Conservation (phyloP, 148 eudicot species). For the Mesembryanthemum crystallinum region DNA sequence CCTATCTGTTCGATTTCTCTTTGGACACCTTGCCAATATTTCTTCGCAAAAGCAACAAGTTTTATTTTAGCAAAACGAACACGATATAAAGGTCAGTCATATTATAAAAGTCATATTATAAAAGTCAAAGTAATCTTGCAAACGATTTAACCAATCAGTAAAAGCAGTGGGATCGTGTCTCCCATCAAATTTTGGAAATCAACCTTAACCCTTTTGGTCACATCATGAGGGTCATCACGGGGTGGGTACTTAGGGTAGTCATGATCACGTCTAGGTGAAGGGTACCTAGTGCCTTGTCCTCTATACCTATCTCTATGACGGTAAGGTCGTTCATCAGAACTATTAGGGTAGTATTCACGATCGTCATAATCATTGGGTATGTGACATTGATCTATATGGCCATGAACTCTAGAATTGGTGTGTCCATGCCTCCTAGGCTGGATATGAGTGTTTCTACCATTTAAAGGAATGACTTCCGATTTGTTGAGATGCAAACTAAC, state of each 20-base stretch:
- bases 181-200: background rate
- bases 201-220: background rate
- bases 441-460: background rate
- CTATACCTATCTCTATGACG: background rate
- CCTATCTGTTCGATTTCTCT: too few relatives aligned
- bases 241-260: background rate
- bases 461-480: too few relatives aligned
- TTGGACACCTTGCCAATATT: background rate
- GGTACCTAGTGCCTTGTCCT: background rate
- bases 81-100: background rate
- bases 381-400: too few relatives aligned
- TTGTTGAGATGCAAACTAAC: too few relatives aligned
- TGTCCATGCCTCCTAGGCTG: background rate
- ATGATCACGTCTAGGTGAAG: background rate
- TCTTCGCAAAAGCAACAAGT: background rate
- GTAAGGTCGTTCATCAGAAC: background rate
- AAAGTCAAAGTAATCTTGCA: background rate
- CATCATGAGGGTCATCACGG: background rate
- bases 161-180: background rate
- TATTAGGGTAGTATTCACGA: background rate
- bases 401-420: background rate
- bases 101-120: background rate
- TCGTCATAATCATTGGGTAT: background rate
- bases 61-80: slow-evolving; percentile 3
- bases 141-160: background rate